A percentile compares a stretch with the other conserved stretches of the same genome.
These are phyloP conservation scores for Hygrophila difformis DNA, from an alignment of 257 asterid species.

Conservation along the genomic window DNA sequence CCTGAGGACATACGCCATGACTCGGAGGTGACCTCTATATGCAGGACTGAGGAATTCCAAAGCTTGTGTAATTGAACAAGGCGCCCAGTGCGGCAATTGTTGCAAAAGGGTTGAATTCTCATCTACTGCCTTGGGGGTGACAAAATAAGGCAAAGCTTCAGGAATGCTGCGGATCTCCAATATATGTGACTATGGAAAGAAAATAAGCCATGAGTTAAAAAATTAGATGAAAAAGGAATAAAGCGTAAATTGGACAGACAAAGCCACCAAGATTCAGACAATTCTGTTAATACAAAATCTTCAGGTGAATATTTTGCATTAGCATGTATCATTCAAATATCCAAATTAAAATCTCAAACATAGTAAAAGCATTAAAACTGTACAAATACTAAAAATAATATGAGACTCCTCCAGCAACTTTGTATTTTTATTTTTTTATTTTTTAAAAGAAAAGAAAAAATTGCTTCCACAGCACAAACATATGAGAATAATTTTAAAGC, in stretches of 20 bases:
- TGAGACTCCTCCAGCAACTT: too few species aligned
- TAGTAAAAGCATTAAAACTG: constrained; percentile 6
- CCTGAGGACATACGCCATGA: constrained; percentile 98
- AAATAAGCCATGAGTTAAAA: constrained; percentile 13
- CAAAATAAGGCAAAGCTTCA: constrained; percentile 94
- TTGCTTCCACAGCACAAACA: too few species aligned
- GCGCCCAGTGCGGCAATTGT: constrained; percentile 99
- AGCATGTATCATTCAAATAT: too few species aligned
- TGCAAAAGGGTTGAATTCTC: constrained; percentile 91
- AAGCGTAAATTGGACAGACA: too few species aligned
- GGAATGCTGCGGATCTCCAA: constrained; percentile 80
- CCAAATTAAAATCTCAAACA: not conserved
- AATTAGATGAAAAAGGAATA: too few species aligned
- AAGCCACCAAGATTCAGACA: constrained; percentile 9
- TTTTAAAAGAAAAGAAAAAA: too few species aligned
- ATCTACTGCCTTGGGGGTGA: constrained; percentile 88
- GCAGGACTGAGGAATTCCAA: constrained; percentile 94
- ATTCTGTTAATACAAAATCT: constrained; percentile 12
- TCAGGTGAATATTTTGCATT: too few species aligned
- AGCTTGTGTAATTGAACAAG: constrained; percentile 95
- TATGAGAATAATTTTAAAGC: not conserved
- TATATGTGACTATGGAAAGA: constrained; percentile 51
- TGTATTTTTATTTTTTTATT: too few species aligned
- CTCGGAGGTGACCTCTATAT: constrained; percentile 96
- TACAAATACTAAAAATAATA: constrained; percentile 1